These are phyloP conservation scores for Linnemannia schmuckeri DNA, from an alignment of 192 early-diverging fungal species.

Conservation along the genomic window DNA sequence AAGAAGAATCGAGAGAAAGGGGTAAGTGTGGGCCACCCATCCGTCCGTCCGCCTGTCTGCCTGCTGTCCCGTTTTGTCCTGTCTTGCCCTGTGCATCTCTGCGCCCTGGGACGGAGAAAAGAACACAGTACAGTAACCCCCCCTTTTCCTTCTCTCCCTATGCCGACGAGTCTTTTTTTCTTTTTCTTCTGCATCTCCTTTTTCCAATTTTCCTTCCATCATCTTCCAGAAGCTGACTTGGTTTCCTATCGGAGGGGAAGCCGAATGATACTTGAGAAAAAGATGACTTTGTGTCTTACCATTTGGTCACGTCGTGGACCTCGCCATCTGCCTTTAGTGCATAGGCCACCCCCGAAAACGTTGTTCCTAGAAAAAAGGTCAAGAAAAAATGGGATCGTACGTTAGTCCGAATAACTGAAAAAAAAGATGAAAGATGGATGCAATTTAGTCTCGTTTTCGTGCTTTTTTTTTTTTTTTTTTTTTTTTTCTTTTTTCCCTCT, in stretches of 20 bases:
- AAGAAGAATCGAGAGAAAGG: neutral
- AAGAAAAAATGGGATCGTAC: neutral
- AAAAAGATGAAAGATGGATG: too few relatives aligned
- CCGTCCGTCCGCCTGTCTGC: neutral
- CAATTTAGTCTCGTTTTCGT: too few relatives aligned
- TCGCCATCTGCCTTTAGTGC: slow-evolving; percentile 61
- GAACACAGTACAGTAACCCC: neutral
- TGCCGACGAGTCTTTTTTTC: neutral
- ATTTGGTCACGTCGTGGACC: slow-evolving; percentile 60
- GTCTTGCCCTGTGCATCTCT: neutral
- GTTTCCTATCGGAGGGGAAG: neutral
- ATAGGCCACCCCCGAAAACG: slow-evolving; percentile 64
- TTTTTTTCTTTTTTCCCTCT: neutral
- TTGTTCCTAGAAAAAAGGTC: slow-evolving; percentile 52
- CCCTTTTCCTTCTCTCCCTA: neutral
- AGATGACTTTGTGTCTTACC: slow-evolving; percentile 41
- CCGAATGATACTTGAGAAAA: neutral
- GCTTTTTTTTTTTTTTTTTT: too few relatives aligned
- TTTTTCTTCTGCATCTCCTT: neutral
- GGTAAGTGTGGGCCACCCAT: neutral
- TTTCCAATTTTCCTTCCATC: neutral
- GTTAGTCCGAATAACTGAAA: neutral
- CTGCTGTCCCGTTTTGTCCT: neutral
- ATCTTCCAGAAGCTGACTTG: neutral
- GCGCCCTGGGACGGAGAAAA: neutral